phyloP scores from a whole-genome alignment of 2,329 filamentous ascomycete genomes.

The Talaromyces amestolkiae region DNA sequence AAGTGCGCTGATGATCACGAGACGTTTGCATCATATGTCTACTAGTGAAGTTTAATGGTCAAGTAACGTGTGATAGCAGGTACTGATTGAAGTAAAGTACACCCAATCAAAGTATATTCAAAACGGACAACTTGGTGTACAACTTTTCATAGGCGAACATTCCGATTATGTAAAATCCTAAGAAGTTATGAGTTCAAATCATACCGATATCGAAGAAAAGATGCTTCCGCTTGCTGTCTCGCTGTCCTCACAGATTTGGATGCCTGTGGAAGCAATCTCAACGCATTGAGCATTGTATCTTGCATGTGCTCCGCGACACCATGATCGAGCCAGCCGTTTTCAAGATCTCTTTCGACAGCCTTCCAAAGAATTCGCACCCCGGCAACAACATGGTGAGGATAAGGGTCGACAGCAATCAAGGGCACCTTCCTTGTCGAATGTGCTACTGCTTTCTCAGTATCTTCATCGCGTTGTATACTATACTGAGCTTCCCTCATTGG shows the following conservation, averaged over 20 bases:
- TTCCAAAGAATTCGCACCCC: slow-evolving; percentile 30
- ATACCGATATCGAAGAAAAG: slow-evolving; percentile 8
- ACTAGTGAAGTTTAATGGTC: neutral
- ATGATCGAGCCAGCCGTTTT: slow-evolving; percentile 25
- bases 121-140: neutral
- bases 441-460: slow-evolving; percentile 5
- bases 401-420: slow-evolving; percentile 32
- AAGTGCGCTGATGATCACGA: neutral
- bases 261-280: slow-evolving; percentile 30
- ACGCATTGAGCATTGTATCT: slow-evolving; percentile 25
- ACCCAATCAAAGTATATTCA: neutral
- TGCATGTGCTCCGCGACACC: slow-evolving; percentile 26
- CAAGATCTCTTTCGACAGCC: slow-evolving; percentile 27
- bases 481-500: neutral
- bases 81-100: neutral
- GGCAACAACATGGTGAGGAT: slow-evolving; percentile 33
- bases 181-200: neutral
- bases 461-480: neutral
- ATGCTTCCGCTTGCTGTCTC: slow-evolving; percentile 21
- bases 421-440: slow-evolving; percentile 20
- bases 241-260: slow-evolving; percentile 31
- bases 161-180: neutral
- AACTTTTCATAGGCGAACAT: neutral
- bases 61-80: neutral
- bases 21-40: neutral